phyloP scores from a whole-genome alignment of 2,329 filamentous ascomycete genomes.

The Penicillium sp. region DNA sequence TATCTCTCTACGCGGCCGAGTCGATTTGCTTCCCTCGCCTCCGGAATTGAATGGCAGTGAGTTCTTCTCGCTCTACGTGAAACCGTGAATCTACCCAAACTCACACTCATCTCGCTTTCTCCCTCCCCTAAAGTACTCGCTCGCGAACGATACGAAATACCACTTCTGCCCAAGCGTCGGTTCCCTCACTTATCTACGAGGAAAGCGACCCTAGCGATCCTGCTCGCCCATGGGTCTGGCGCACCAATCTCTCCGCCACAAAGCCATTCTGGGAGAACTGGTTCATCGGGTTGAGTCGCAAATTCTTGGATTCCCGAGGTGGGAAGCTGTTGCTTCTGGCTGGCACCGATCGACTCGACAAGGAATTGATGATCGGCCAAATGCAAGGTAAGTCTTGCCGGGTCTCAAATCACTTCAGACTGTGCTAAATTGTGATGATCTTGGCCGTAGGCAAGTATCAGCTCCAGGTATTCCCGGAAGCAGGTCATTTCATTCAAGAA shows the following conservation, averaged over 20 bases:
- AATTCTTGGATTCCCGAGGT: constrained; percentile 74
- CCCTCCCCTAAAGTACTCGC: constrained; percentile 49
- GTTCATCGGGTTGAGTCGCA: constrained; percentile 81
- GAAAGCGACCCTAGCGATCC: constrained; percentile 31
- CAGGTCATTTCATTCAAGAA: constrained; percentile 95
- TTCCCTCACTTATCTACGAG: constrained; percentile 67
- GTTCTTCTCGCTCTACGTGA: constrained; percentile 9
- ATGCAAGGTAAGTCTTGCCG: constrained; percentile 71
- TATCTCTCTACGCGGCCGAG: constrained; percentile 77
- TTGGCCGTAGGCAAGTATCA: constrained; percentile 68
- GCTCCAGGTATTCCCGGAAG: constrained; percentile 86
- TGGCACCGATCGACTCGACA: constrained; percentile 84
- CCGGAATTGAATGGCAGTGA: constrained; percentile 86
- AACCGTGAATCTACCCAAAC: too few species aligned
- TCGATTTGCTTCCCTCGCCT: constrained; percentile 68
- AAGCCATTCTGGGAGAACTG: constrained; percentile 91
- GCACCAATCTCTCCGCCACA: constrained; percentile 74
- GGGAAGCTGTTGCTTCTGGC: constrained; percentile 82
- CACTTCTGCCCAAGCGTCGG: constrained; percentile 76
- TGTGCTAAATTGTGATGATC: not conserved
- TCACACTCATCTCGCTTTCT: too few species aligned
- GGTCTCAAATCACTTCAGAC: not conserved
- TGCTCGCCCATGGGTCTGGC: constrained; percentile 67
- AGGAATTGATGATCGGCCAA: constrained; percentile 88
- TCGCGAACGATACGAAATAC: constrained; percentile 80